Evolutionary conservation across 345 rosid genomes (phyloP), one percentile per base, ranked within the genome.

Genomic region (Hibiscus tridactylites): DNA sequence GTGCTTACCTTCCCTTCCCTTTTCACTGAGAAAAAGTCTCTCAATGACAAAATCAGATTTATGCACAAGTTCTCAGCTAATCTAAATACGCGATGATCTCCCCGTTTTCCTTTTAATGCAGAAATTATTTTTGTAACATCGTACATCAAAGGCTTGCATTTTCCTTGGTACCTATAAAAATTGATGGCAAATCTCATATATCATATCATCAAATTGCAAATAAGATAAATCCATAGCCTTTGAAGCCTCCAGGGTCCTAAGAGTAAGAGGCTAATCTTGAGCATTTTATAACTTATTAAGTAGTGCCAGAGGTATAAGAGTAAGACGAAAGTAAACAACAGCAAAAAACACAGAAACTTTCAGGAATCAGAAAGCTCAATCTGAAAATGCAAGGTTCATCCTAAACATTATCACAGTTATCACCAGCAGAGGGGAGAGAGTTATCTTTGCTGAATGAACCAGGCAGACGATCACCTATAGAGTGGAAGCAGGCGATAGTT

Each of bases 401-500:
- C 59, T 50, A 50, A 17, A 47, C 47, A 54, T 53, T 50, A 33
- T 24, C 50, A 72, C 52, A 49, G 37, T 4, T 61, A 15, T 33
- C 12, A 46, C 39, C 12, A 62, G 68, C 39, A 26, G 28, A 73
- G 17, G 70, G 58, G 44, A 71, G 17, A 72, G 62, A 7, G 72
- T 9, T 47, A 64, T 61, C 66, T 76, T 73, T 66, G 53, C 28
- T 63, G 50, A 33, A 75, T 21, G 46, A 73, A 77, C 17, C 19
- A 39, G 49, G 54, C 28, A 28, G 65, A 57, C n/a, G 47, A 66
- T 81, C 67, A 92, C 99, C 98, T 95, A 86, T 95, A 95, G 26
- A 95, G 90, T 39, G 98, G 99, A 86, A 95, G 97, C 81, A 95
- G 79, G 19, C 97, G 93, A 46, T 95, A 95, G 79, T 95, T 92